These are phyloP conservation scores for Camellia granthamiana DNA, from an alignment of 148 eudicot genomes.

Conservation along the genomic window DNA sequence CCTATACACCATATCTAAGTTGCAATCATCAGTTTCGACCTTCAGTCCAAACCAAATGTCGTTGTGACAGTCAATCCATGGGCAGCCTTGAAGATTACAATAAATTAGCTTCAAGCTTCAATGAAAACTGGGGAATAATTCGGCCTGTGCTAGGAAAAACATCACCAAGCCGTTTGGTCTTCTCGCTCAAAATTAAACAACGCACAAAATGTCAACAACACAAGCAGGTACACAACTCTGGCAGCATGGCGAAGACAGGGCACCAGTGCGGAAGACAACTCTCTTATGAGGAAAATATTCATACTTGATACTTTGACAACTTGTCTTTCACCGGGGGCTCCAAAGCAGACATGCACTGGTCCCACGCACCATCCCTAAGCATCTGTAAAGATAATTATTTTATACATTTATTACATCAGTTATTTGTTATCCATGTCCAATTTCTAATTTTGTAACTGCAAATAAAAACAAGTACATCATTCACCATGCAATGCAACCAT, in stretches of 20 bases:
- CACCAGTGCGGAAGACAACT: neutral
- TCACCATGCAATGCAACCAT: neutral
- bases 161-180: conserved; percentile 3
- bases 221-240: conserved; percentile 2
- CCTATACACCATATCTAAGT: conserved; percentile 8
- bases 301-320: conserved; percentile 66
- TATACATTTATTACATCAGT: neutral
- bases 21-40: conserved; percentile 9
- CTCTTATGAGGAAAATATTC: conserved; percentile 11
- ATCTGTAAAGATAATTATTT: conserved; percentile 39
- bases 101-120: conserved; percentile 22
- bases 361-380: conserved; percentile 84
- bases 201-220: conserved; percentile 1
- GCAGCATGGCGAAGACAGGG: conserved; percentile 9
- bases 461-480: neutral
- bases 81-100: conserved; percentile 24
- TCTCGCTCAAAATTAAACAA: neutral
- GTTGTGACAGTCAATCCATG: conserved; percentile 1
- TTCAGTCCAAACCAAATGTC: conserved; percentile 11
- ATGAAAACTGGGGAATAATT: conserved; percentile 10
- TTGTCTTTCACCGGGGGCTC: conserved; percentile 69
- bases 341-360: conserved; percentile 79
- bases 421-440: neutral
- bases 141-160: conserved; percentile 15
- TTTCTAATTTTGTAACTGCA: neutral